Evolutionary conservation across 2,329 filamentous ascomycete species (phyloP).

Genomic region (Lachnum nothofagi): DNA sequence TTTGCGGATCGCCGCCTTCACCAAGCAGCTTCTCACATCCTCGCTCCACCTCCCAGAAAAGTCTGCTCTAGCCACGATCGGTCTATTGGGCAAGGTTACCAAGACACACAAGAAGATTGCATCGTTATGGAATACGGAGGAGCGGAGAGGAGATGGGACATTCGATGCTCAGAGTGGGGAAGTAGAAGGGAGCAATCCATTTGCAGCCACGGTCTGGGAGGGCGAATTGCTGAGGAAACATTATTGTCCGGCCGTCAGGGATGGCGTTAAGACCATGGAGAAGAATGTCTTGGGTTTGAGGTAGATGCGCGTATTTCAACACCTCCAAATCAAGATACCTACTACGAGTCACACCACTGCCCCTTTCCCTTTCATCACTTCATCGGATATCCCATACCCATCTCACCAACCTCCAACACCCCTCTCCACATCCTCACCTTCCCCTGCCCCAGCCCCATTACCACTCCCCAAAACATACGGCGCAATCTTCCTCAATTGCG

Average conservation of each 20-base stretch:
- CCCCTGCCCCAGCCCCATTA: slow-evolving; percentile 3
- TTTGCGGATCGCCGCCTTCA: slow-evolving; percentile 80
- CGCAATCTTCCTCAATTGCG: slow-evolving; percentile 16
- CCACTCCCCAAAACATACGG: slow-evolving; percentile 22
- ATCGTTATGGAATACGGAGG: slow-evolving; percentile 90
- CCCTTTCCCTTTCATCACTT: too few relatives aligned
- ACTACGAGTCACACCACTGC: not conserved
- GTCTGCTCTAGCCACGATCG: slow-evolving; percentile 73
- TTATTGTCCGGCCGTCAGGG: slow-evolving; percentile 80
- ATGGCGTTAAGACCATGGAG: slow-evolving; percentile 65
- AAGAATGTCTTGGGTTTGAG: slow-evolving; percentile 44
- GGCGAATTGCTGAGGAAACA: slow-evolving; percentile 80
- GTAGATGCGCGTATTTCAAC: slow-evolving; percentile 8
- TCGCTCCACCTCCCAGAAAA: slow-evolving; percentile 88
- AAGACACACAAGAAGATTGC: slow-evolving; percentile 79
- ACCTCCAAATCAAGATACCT: not conserved
- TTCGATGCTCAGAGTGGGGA: slow-evolving; percentile 70
- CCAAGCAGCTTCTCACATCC: slow-evolving; percentile 80
- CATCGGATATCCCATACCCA: too few relatives aligned
- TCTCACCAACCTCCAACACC: not conserved
- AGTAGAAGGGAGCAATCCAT: slow-evolving; percentile 84
- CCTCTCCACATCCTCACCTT: not conserved
- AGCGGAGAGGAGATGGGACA: slow-evolving; percentile 82
- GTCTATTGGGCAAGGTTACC: slow-evolving; percentile 70
- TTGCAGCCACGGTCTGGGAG: slow-evolving; percentile 88